These are phyloP conservation scores for Teratosphaeria nubilosa DNA, from an alignment of 2,329 filamentous ascomycete genomes.

Conservation along the genomic window DNA sequence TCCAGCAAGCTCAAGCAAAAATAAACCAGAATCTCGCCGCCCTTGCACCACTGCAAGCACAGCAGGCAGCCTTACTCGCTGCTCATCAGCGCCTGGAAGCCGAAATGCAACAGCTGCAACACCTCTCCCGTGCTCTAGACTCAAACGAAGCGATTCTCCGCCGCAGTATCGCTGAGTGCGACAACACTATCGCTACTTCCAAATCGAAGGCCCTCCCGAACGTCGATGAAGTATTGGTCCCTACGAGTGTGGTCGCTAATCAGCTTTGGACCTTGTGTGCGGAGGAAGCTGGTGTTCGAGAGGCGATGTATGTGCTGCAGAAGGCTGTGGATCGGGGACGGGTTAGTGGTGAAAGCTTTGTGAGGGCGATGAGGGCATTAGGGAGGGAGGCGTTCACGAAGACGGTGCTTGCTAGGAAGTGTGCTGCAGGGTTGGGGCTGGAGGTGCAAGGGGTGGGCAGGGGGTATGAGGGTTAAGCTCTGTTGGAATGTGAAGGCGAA, in stretches of 20 bases:
- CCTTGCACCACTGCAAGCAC: constrained; percentile 64
- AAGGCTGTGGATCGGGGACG: constrained; percentile 64
- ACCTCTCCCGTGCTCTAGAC: constrained; percentile 59
- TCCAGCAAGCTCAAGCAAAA: constrained; percentile 57
- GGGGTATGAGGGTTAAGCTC: background rate
- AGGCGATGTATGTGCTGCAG: constrained; percentile 75
- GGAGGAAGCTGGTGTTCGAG: constrained; percentile 77
- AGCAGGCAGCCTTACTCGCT: constrained; percentile 64
- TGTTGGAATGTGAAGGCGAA: background rate
- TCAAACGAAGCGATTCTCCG: constrained; percentile 72
- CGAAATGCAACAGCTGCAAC: constrained; percentile 61
- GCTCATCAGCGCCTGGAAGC: constrained; percentile 60
- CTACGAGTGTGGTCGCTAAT: constrained; percentile 82
- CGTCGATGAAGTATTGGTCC: constrained; percentile 86
- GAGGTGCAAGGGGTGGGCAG: constrained; percentile 12
- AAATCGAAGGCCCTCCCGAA: constrained; percentile 58
- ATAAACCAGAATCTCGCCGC: constrained; percentile 64
- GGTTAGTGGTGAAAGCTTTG: constrained; percentile 62
- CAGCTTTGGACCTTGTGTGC: constrained; percentile 84
- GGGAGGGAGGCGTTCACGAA: constrained; percentile 75
- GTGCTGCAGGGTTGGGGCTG: constrained; percentile 65
- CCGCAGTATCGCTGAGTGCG: constrained; percentile 66
- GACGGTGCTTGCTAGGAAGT: constrained; percentile 70
- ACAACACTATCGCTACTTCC: constrained; percentile 65
- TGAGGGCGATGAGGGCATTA: constrained; percentile 60